A percentile compares a stretch with the other conserved stretches of the same genome.
phyloP scores from a whole-genome alignment of 345 rosid species.

The Camelina sativa region DNA sequence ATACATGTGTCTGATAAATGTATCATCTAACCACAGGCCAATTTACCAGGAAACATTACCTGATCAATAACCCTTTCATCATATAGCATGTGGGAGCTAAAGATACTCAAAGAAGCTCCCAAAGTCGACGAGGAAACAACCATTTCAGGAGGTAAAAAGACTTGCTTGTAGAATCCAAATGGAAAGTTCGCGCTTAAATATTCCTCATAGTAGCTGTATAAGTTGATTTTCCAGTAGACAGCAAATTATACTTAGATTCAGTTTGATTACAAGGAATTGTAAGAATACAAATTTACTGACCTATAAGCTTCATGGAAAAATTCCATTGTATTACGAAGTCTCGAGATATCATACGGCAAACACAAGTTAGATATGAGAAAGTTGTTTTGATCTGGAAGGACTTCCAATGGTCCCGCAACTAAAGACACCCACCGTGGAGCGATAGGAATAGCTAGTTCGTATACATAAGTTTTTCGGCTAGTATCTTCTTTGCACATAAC shows the following conservation, averaged over 20 bases:
- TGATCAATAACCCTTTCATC: conserved; percentile 94
- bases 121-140: conserved; percentile 65
- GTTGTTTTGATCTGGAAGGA: conserved; percentile 72
- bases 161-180: conserved; percentile 91
- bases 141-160: conserved; percentile 88
- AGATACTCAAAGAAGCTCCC: conserved; percentile 85
- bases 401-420: conserved; percentile 87
- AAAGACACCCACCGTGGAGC: conserved; percentile 85
- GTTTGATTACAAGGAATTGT: conserved; percentile 15
- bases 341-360: conserved; percentile 59
- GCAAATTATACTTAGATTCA: conserved; percentile 12
- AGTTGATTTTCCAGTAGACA: conserved; percentile 38
- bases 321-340: conserved; percentile 76
- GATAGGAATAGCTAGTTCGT: conserved; percentile 81
- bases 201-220: conserved; percentile 83
- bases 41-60: conserved; percentile 50
- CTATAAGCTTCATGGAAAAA: conserved; percentile 90
- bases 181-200: conserved; percentile 90
- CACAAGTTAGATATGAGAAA: conserved; percentile 80
- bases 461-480: conserved; percentile 83
- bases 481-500: conserved; percentile 91
- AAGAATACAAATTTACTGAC: conserved; percentile 48
- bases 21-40: conserved; percentile 13
- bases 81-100: conserved; percentile 81
- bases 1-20: neutral